phyloP scores from a whole-genome alignment of 805 yeast genomes.

The Cyberlindnera americana region DNA sequence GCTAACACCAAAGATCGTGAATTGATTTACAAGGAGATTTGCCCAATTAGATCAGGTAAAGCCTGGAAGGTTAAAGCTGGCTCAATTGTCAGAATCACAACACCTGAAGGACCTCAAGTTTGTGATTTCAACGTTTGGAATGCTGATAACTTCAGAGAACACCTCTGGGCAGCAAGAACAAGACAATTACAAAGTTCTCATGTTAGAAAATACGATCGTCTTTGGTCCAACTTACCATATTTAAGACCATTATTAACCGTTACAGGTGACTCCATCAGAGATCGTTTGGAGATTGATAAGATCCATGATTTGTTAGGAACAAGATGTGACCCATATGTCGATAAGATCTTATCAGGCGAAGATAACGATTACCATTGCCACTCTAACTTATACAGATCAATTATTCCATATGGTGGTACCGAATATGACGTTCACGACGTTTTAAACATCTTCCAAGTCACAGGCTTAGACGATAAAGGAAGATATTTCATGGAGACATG shows the following conservation, averaged over 20 bases:
- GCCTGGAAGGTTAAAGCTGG: slow-evolving; percentile 65
- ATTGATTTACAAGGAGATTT: slow-evolving; percentile 37
- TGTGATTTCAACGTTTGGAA: slow-evolving; percentile 69
- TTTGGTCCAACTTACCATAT: slow-evolving; percentile 67
- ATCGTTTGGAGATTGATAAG: slow-evolving; percentile 60
- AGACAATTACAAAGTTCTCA: slow-evolving; percentile 64
- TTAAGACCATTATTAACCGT: slow-evolving; percentile 62
- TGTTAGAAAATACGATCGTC: slow-evolving; percentile 55
- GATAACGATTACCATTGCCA: slow-evolving; percentile 68
- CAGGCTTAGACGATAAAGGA: slow-evolving; percentile 62
- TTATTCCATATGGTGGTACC: slow-evolving; percentile 55
- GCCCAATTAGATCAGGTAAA: slow-evolving; percentile 54
- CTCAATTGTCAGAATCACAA: slow-evolving; percentile 52
- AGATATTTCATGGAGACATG: slow-evolving; percentile 70
- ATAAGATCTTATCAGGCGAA: slow-evolving; percentile 58
- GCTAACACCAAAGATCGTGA: slow-evolving; percentile 40
- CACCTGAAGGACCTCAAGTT: slow-evolving; percentile 70
- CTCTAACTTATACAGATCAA: slow-evolving; percentile 57
- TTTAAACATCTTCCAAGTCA: slow-evolving; percentile 64
- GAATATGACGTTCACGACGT: slow-evolving; percentile 70
- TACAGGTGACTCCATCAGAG: slow-evolving; percentile 55
- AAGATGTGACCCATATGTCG: slow-evolving; percentile 68
- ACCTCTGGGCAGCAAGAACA: slow-evolving; percentile 68
- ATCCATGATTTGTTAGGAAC: slow-evolving; percentile 66
- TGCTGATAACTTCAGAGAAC: slow-evolving; percentile 55